These are phyloP conservation scores for Candida frijolesensis DNA, from an alignment of 1,139 yeast genomes.

Conservation along the genomic window DNA sequence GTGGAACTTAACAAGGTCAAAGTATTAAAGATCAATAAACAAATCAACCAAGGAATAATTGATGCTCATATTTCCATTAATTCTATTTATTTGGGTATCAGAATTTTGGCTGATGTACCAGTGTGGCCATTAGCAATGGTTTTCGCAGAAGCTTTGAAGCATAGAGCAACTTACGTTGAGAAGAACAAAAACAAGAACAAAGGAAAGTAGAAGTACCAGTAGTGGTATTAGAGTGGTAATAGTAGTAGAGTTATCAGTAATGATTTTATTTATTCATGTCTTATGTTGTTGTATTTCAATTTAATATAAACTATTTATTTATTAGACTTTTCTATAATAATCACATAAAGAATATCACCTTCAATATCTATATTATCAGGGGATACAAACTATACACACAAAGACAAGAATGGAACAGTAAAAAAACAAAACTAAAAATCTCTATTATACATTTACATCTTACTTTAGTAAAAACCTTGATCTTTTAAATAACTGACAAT, in stretches of 20 bases:
- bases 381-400: not conserved
- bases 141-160: conserved; percentile 74
- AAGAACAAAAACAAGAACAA: not conserved
- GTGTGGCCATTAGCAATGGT: conserved; percentile 80
- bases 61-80: conserved; percentile 56
- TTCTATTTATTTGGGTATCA: conserved; percentile 64
- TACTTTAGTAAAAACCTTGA: conserved; percentile 62
- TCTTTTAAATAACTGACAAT: conserved; percentile 71
- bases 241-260: not conserved
- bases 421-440: too few species aligned
- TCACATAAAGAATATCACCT: not conserved
- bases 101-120: conserved; percentile 78
- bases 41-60: conserved; percentile 35
- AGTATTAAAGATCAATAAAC: conserved; percentile 16
- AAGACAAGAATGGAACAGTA: not conserved
- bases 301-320: not conserved
- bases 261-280: not conserved
- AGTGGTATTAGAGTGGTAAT: not conserved
- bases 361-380: not conserved
- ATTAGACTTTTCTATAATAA: too few species aligned
- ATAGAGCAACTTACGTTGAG: conserved; percentile 51
- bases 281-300: not conserved
- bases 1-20: conserved; percentile 11
- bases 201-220: too few species aligned
- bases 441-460: too few species aligned